These are phyloP conservation scores for Millerozyma miso DNA, from an alignment of 805 yeast species.

Conservation along the genomic window DNA sequence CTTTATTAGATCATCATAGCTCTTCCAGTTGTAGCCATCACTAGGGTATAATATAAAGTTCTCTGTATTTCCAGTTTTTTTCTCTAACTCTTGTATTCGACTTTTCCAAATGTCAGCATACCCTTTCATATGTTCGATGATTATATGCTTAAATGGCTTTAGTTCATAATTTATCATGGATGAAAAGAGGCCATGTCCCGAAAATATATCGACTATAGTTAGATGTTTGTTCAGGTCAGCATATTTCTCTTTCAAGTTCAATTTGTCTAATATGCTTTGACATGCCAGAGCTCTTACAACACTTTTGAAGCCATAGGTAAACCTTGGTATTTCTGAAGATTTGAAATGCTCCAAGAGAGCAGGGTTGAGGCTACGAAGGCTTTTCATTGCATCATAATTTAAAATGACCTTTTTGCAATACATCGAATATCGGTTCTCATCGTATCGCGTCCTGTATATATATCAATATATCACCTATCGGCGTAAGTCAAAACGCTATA, in stretches of 20 bases:
- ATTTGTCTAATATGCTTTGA: slow-evolving; percentile 42
- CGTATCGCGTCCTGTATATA: no score
- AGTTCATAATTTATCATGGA: slow-evolving; percentile 56
- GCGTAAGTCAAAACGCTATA: no score
- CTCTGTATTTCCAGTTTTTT: slow-evolving; percentile 21
- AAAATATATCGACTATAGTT: slow-evolving; percentile 56
- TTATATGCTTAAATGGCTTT: slow-evolving; percentile 58
- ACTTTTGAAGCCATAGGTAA: slow-evolving; percentile 24
- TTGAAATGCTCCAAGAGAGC: slow-evolving; percentile 19
- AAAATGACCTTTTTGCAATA: neutral
- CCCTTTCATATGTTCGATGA: slow-evolving; percentile 50
- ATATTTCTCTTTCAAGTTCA: slow-evolving; percentile 38
- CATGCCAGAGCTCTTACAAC: slow-evolving; percentile 18
- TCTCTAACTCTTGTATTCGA: slow-evolving; percentile 18
- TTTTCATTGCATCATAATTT: neutral
- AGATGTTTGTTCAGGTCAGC: slow-evolving; percentile 30
- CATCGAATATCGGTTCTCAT: neutral
- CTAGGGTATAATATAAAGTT: slow-evolving; percentile 28
- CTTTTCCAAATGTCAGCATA: slow-evolving; percentile 24
- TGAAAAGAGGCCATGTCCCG: slow-evolving; percentile 59
- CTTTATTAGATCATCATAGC: slow-evolving; percentile 49
- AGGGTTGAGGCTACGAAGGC: slow-evolving; percentile 18
- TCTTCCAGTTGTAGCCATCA: slow-evolving; percentile 68
- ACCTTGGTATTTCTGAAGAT: slow-evolving; percentile 14
- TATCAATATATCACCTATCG: no score